Conservation (phyloP, 768 basidiomycete genomes). For the Mrakia gelida region DNA sequence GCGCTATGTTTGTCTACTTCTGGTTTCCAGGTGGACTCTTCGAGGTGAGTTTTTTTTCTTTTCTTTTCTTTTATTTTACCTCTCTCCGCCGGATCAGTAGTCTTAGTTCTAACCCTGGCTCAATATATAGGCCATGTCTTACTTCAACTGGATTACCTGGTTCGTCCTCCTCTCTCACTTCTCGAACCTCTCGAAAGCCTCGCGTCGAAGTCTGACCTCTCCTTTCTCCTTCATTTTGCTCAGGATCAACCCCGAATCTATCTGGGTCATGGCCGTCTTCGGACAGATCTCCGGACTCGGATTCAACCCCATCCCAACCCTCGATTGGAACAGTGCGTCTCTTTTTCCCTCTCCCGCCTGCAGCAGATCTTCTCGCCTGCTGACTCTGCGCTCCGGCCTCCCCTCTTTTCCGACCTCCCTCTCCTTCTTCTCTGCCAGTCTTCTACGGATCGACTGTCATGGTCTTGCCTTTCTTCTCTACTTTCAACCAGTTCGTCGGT, state of each 20-base stretch:
- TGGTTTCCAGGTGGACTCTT: too few relatives aligned
- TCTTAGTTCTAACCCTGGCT: too few relatives aligned
- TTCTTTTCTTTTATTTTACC: too few relatives aligned
- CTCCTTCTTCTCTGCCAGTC: slow-evolving; percentile 40
- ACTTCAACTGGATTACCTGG: slow-evolving; percentile 46
- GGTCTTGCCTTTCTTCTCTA: slow-evolving; percentile 45
- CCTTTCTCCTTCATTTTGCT: neutral
- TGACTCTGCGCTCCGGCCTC: too few relatives aligned
- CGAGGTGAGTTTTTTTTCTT: too few relatives aligned
- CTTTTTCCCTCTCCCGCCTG: too few relatives aligned
- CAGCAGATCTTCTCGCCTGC: too few relatives aligned
- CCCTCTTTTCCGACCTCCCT: neutral
- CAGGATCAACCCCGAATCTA: neutral
- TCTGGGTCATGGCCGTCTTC: slow-evolving; percentile 42
- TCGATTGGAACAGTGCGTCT: slow-evolving; percentile 44
- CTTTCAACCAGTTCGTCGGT: slow-evolving; percentile 47
- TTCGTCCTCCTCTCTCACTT: slow-evolving; percentile 45
- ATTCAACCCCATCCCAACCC: slow-evolving; percentile 45
- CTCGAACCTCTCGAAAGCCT: neutral
- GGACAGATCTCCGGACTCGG: slow-evolving; percentile 42
- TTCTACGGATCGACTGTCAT: too few relatives aligned
- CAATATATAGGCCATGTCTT: slow-evolving; percentile 25
- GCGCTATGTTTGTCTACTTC: too few relatives aligned
- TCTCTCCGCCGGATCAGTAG: too few relatives aligned
- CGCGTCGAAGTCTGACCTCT: neutral